Evolutionary conservation across 352 stramenopile species (phyloP), one percentile per base, ranked within the genome.

Genomic region (Phytophthora brassicae): DNA sequence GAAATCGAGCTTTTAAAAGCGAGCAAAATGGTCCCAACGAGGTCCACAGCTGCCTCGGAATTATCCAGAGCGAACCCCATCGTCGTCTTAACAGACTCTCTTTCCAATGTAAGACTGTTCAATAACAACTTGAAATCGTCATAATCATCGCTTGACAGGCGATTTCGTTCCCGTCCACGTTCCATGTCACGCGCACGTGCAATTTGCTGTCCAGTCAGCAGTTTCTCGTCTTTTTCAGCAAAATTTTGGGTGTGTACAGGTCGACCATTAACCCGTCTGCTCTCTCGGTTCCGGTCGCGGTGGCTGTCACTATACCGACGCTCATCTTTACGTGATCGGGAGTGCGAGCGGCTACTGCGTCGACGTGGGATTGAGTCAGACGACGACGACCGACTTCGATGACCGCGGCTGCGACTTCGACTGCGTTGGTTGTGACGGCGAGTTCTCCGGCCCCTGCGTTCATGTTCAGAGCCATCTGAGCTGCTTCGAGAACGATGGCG

Each of bases 31-130:
- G 76, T 64, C 31, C 75, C 52, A 16, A 89, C 82, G 48, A 94
- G 63, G 49, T 94, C 84, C 19, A 87, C 72, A 6, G 84, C 82
- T 0, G 78, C 81, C 44, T 94, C 84, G 9, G 84, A 90, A 38
- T 94, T 87, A 59, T 94, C 84, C 59, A 94, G 67, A 9, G 77
- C 77, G 56, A 89, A 94, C 22, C 81, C 84, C 84, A 94, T 94
- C 2, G 72, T 69, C 35, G 73, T 69, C 59, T 90, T 89, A 23
- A 94, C 76, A 2, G 77, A 80, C 54, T 86, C 77, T 29, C 84
- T 74, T 44, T 94, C 84, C 22, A 94, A 51, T 6, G 82, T 89
- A 31, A 90, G 28, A 0, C 55, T 47, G 3, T 43, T 44, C 33
- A 94, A 38, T 42, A 88, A 60, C 9, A 59, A 55, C 24, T 75